A percentile compares a stretch with the other conserved stretches of the same genome.
phyloP scores from a whole-genome alignment of 2,329 filamentous ascomycete genomes.

The Thielaviopsis musarum region DNA sequence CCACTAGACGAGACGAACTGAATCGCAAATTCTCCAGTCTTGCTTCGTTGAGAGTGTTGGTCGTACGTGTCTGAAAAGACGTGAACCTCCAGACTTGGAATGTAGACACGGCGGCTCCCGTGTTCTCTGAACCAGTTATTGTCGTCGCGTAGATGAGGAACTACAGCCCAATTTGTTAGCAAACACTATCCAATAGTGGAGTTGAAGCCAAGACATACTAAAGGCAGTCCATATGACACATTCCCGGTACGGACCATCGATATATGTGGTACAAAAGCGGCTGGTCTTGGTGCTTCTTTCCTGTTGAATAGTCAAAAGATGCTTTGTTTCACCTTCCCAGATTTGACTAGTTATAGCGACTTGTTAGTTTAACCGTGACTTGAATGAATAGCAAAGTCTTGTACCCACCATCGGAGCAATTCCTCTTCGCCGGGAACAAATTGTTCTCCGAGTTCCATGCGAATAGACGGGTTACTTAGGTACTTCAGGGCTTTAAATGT shows the following conservation, averaged over 20 bases:
- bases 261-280: slow-evolving; percentile 39
- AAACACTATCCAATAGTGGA: neutral
- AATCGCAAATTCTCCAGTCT: neutral
- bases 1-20: neutral
- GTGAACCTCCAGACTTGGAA: neutral
- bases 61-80: neutral
- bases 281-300: slow-evolving; percentile 31
- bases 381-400: neutral
- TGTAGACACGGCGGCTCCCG: neutral
- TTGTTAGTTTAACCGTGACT: neutral
- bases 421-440: slow-evolving; percentile 28
- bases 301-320: slow-evolving; percentile 36
- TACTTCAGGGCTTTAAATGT: slow-evolving; percentile 31
- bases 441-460: slow-evolving; percentile 19
- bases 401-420: slow-evolving; percentile 33
- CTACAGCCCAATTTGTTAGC: neutral
- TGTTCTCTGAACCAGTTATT: neutral
- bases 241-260: slow-evolving; percentile 33
- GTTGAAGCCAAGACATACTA: slow-evolving; percentile 23
- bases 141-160: neutral
- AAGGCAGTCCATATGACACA: slow-evolving; percentile 51
- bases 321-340: slow-evolving; percentile 35
- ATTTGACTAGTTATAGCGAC: slow-evolving; percentile 28
- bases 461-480: slow-evolving; percentile 20
- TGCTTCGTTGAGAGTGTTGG: neutral